Evolutionary conservation across 352 stramenopile species (phyloP), one percentile per base, ranked within the genome.

Genomic region (Stramenopiles sp.): DNA sequence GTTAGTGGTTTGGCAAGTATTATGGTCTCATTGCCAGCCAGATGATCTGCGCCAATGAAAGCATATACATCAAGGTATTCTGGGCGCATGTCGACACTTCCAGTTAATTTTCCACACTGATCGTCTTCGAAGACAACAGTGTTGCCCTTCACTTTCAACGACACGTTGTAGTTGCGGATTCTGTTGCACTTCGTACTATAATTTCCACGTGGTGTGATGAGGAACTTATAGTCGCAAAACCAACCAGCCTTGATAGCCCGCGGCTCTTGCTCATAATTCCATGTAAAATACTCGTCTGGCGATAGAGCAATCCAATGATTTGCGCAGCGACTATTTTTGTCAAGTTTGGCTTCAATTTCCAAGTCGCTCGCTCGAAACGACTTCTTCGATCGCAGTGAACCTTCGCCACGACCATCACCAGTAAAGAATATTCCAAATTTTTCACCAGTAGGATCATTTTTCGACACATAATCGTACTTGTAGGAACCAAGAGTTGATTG

Each of bases 261-360:
- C 27, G 55, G 55, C 55, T 71, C 55, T 71, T 71, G 55, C 55
- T 71, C 55, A 27, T 71, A 71, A 27, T 71, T 71, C 55, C 55
- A 71, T 22, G 55, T 71, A 27, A 71, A 71, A 27, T 25, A 71
- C 55, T 71, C 55, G 55, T 71, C 55, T 71, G 55, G 22, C 22
- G 55, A 71, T 27, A 71, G 27, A 27, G 55, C 55, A 25, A 71
- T 71, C 55, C 55, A 71, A 27, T 71, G 55, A 27, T 71, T 71
- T 22, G 55, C 55, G 55, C 55, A 71, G 27, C 55, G 55, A 71
- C 55, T 71, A 71, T 71, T 71, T 71, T 71, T 71, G 55, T 71
- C 55, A 27, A 71, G 22, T 27, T 71, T 71, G 22, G 55, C 27
- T 27, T 71, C 55, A 27, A 71, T 22, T 25, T 25, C 55, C 22